Evolutionary conservation across 2,329 filamentous ascomycete genomes (phyloP).

Genomic region (Geosmithia putterillii): DNA sequence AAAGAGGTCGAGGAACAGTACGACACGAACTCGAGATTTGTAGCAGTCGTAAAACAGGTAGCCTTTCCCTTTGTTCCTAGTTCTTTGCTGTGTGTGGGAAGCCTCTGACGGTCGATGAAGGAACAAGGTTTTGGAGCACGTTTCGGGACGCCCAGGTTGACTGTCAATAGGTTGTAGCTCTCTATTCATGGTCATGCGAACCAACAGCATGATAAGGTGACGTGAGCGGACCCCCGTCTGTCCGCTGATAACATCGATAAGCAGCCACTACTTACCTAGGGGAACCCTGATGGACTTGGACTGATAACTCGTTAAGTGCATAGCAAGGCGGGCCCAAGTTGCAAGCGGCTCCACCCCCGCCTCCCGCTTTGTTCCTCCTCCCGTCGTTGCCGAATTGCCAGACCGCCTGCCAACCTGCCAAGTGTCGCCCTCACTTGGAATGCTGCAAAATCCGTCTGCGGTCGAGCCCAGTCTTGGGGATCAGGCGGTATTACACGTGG

Average conservation of each 20-base stretch:
- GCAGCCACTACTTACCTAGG: neutral
- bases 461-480: too few species aligned
- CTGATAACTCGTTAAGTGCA: neutral
- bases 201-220: neutral
- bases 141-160: neutral
- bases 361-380: neutral
- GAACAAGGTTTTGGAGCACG: neutral
- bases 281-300: neutral
- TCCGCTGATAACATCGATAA: too few species aligned
- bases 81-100: neutral
- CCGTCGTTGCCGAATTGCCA: neutral
- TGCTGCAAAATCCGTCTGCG: too few species aligned
- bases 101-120: neutral
- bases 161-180: neutral
- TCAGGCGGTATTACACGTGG: too few species aligned
- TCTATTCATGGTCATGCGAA: neutral
- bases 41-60: neutral
- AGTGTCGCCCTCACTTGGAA: neutral
- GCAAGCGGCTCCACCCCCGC: neutral
- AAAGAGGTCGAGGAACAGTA: too few species aligned
- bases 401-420: neutral
- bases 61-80: neutral
- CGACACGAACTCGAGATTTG: neutral
- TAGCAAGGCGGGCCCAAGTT: neutral
- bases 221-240: neutral